A percentile compares a stretch with the other conserved stretches of the same genome.
Evolutionary conservation across 768 basidiomycete genomes (phyloP).

Genomic region (Tricholoma furcatifolium): DNA sequence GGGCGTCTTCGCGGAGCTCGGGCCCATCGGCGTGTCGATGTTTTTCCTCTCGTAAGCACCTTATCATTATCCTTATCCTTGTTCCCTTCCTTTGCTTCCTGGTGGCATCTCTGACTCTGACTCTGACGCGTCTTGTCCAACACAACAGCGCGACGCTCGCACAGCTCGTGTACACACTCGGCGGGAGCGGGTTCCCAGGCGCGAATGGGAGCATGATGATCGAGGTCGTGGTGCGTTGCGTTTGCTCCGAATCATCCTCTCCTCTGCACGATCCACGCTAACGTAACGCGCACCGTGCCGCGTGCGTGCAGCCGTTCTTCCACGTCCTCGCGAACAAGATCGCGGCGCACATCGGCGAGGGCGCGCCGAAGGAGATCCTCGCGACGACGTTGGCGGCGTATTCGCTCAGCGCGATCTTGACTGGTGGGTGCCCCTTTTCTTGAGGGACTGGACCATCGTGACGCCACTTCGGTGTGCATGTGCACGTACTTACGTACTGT

Average conservation of each 20-base stretch:
- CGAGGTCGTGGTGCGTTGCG: slow-evolving; percentile 84
- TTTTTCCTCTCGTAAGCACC: slow-evolving; percentile 84
- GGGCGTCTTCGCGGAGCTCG: slow-evolving; percentile 76
- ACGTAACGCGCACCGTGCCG: no score
- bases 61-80: no score
- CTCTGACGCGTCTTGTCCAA: no score
- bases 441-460: no score
- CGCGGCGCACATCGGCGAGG: slow-evolving; percentile 66
- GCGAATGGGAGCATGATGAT: slow-evolving; percentile 99
- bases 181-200: slow-evolving; percentile 86
- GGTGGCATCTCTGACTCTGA: not conserved
- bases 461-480: no score
- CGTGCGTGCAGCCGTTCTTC: slow-evolving; percentile 97
- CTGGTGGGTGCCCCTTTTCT: slow-evolving; percentile 51
- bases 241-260: no score
- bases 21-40: slow-evolving; percentile 91
- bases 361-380: slow-evolving; percentile 66
- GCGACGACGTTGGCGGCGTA: slow-evolving; percentile 91
- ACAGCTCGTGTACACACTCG: slow-evolving; percentile 82
- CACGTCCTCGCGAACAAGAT: slow-evolving; percentile 87
- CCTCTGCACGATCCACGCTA: no score
- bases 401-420: slow-evolving; percentile 82
- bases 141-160: slow-evolving; percentile 70
- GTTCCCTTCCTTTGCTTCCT: no score
- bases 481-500: no score